Evolutionary conservation across 225 moss, liverwort and hornwort species (phyloP), one percentile per base, ranked within the genome.

Genomic region (Asterella californica): DNA sequence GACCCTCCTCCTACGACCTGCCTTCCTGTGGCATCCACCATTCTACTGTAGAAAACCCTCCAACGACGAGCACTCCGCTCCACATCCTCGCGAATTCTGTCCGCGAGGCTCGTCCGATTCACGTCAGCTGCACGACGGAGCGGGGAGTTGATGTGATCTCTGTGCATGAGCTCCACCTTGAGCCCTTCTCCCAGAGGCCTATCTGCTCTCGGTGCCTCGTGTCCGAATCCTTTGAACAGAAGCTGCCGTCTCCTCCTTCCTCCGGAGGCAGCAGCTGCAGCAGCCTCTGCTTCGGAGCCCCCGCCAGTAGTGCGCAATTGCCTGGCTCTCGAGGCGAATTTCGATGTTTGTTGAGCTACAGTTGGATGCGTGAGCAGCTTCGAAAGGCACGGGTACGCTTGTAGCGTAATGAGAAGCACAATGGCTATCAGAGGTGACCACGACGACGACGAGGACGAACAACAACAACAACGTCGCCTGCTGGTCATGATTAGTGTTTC

Each of bases 151-250:
- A 57, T 22, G 60, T 87, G 84, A 70, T 87, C 84, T 70, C 82
- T 83, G 77, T 87, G 87, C 80, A 76, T 79, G 36, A 87, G 61
- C 38, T 87, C 84, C 79, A 87, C 77, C 67, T 67, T 73, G 53
- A 87, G 77, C 38, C 87, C 84, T 14, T 67, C 49, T 24, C 57
- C 76, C 6, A 55, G 24, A 5, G 50, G 25, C 61, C 22, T 61
- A 25, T 68, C 49, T 15, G 53, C 63, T 29, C 60, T 37, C 32
- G 75, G 79, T 24, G 38, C 27, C 34, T 36, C 10, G 50, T 25
- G 22, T 8, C 68, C 79, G 19, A 69, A 79, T n/a, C 77, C 46
- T 47, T 10, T 47, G 27, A 66, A 27, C 2, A 37, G 24, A 29
- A 78, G 30, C 63, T 65, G 25, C 15, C 75, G 19, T 52, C 75